Percentiles rank a stretch among this genome's conserved stretches.
Conservation (phyloP, 225 moss, liverwort and hornwort species). For the Bryoerythrophyllum caledonicum region DNA sequence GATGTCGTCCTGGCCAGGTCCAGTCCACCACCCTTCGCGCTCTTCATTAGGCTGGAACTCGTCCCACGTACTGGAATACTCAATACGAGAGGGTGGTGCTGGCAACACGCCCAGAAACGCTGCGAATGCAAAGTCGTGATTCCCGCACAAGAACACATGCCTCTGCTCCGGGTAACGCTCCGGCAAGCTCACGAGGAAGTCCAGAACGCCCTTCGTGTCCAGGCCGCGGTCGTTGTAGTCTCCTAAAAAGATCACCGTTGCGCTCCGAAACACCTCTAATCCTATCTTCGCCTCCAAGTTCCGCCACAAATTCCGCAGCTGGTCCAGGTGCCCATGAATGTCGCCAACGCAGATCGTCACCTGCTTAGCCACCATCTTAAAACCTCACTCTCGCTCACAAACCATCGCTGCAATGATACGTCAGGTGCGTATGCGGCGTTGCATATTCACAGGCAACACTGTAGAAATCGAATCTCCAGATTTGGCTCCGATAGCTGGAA, state of each 20-base stretch:
- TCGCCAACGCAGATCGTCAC: slow-evolving; percentile 86
- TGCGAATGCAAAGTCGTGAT: slow-evolving; percentile 95
- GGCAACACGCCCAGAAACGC: slow-evolving; percentile 77
- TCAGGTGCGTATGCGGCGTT: background rate
- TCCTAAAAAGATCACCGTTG: slow-evolving; percentile 79
- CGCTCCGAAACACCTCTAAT: slow-evolving; percentile 26
- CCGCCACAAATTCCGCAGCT: slow-evolving; percentile 63
- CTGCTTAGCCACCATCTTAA: slow-evolving; percentile 42
- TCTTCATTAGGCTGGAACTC: slow-evolving; percentile 62
- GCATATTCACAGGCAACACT: background rate
- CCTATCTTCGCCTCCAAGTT: slow-evolving; percentile 77
- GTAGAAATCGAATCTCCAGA: slow-evolving; percentile 1
- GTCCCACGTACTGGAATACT: slow-evolving; percentile 69
- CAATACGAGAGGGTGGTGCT: slow-evolving; percentile 27
- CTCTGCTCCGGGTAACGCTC: slow-evolving; percentile 56
- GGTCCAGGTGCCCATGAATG: slow-evolving; percentile 71
- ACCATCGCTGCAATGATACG: background rate
- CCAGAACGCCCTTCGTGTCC: slow-evolving; percentile 58
- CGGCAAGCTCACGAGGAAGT: slow-evolving; percentile 73
- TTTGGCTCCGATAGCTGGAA: background rate
- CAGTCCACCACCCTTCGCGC: slow-evolving; percentile 93
- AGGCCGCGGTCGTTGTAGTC: slow-evolving; percentile 90
- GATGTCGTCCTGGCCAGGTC: slow-evolving; percentile 71
- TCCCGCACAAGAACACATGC: slow-evolving; percentile 84
- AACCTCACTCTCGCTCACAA: background rate